Evolutionary conservation across 2,329 filamentous ascomycete genomes (phyloP), one percentile per base, ranked within the genome.

Genomic region (Parastagonospora nodorum): DNA sequence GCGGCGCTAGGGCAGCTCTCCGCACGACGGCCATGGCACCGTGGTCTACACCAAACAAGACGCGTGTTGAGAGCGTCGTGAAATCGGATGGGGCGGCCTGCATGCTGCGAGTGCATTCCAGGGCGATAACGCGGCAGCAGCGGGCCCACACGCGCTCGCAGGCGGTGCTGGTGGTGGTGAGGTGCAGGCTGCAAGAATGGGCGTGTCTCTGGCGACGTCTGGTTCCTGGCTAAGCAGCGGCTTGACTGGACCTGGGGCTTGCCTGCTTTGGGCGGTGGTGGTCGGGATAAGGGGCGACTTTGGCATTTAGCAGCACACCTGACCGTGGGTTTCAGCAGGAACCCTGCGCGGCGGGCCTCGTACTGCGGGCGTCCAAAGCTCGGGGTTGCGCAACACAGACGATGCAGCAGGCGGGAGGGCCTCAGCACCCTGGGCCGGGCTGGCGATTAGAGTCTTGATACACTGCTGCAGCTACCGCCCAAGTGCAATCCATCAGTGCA

Each of bases 331-430:
- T 40, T 40, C 37, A 40, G 37, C 24, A 11, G 19, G 3, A 24
- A 24, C 19, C 19, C 19, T 24, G 19, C 19, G 19, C 19, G 19
- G 19, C 19, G 19, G 3, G 19, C 19, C 19, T 24, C 19, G 19
- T 24, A 24, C 41, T 33, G 41, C 41, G 33, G 10, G n/a, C 19
- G 42, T 37, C 31, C 43, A n/a, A 32, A 32, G 43, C 43, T 45
- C 43, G 43, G 27, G n/a, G 19, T 45, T 45, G 43, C 43, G 43
- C 43, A 45, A 45, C 43, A 28, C 43, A 38, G 27, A 42, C 39
- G 27, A 33, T 33, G 31, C 31, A 33, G 31, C 7, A 33, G 31
- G n/a, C 31, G 31, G 31, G 10, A 33, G 31, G 31, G 19, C 19
- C 19, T 24, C 19, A 24, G 19, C 19, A 24, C 19, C 19, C 19